phyloP scores from a whole-genome alignment of 2,329 filamentous ascomycete genomes.

The Penicillium crustosum region DNA sequence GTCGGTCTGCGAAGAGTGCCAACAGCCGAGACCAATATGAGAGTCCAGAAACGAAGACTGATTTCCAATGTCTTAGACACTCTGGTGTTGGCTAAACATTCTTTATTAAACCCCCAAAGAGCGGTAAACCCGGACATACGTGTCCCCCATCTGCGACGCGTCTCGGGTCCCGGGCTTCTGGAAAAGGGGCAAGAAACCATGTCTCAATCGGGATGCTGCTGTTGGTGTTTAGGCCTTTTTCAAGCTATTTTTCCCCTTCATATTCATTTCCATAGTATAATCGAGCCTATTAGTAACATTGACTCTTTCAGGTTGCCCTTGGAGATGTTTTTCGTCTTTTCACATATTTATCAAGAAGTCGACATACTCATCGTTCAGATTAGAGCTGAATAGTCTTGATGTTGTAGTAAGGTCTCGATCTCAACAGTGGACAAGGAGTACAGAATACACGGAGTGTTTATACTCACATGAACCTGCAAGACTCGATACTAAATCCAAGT shows the following conservation, averaged over 20 bases:
- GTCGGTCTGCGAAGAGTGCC: constrained; percentile 5
- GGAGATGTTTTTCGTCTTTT: background rate
- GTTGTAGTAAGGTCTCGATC: background rate
- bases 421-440: background rate
- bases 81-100: background rate
- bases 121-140: constrained; percentile 20
- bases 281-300: background rate
- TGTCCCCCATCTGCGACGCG: constrained; percentile 9
- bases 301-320: constrained; percentile 3
- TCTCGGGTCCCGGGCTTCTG: constrained; percentile 13
- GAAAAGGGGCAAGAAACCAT: constrained; percentile 16
- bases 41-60: constrained; percentile 11
- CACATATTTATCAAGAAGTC: background rate
- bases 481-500: constrained; percentile 3
- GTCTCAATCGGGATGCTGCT: constrained; percentile 21
- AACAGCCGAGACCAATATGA: constrained; percentile 10
- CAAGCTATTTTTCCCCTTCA: background rate
- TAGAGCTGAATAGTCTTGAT: background rate
- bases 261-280: background rate
- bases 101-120: constrained; percentile 14
- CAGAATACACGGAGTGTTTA: background rate
- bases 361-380: background rate
- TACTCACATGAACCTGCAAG: background rate
- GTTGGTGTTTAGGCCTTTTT: constrained; percentile 14
- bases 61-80: constrained; percentile 27